These are phyloP conservation scores for Sporothrix curviconia DNA, from an alignment of 2,329 filamentous ascomycete species.

Conservation along the genomic window DNA sequence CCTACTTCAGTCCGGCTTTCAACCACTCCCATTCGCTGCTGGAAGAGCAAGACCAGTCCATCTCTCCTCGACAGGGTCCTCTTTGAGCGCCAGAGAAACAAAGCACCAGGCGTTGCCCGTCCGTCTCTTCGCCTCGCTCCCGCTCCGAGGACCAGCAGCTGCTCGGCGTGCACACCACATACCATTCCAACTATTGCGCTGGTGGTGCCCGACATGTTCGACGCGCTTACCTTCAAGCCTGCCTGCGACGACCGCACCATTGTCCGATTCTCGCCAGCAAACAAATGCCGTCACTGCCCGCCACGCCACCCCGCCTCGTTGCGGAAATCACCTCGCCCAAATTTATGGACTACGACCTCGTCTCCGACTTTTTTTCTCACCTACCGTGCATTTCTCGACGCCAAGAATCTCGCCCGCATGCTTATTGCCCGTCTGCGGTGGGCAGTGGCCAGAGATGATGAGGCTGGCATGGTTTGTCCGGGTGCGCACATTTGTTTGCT, in stretches of 20 bases:
- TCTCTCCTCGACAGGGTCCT: conserved; percentile 13
- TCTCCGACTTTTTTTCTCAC: conserved; percentile 98
- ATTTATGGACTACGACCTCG: conserved; percentile 92
- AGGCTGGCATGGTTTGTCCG: conserved; percentile 89
- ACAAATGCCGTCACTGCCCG: conserved; percentile 75
- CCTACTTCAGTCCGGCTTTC: conserved; percentile 26
- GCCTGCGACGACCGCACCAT: conserved; percentile 70
- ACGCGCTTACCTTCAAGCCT: conserved; percentile 71
- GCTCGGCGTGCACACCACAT: conserved; percentile 21
- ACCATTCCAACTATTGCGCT: conserved; percentile 41
- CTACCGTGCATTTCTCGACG: conserved; percentile 78
- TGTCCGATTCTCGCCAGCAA: conserved; percentile 69
- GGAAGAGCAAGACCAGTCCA: conserved; percentile 23
- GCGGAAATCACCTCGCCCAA: conserved; percentile 94
- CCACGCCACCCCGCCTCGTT: conserved; percentile 82
- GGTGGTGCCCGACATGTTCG: conserved; percentile 75
- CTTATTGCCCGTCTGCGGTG: conserved; percentile 79
- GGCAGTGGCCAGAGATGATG: conserved; percentile 73
- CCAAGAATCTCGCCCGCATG: conserved; percentile 71
- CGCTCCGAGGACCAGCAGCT: conserved; percentile 24
- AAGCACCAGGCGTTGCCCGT: neutral
- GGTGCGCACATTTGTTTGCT: conserved; percentile 89
- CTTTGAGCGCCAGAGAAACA: neutral
- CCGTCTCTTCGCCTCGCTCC: conserved; percentile 26
- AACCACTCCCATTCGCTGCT: conserved; percentile 32